Conservation (phyloP, 2,329 filamentous ascomycete species). For the Pseudopyrenochaeta lycopersici region DNA sequence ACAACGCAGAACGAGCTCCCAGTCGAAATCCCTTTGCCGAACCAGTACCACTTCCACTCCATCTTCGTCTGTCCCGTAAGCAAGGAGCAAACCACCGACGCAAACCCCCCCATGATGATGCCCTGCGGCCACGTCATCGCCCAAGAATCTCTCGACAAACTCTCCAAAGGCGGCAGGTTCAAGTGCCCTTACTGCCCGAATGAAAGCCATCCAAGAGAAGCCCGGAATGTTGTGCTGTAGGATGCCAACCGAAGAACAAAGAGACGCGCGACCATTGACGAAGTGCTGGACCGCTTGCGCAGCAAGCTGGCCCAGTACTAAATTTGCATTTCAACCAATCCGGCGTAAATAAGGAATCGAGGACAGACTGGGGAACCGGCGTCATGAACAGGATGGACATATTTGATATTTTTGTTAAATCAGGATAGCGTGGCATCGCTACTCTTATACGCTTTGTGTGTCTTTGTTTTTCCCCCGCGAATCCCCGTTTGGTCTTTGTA, state of each 20-base stretch:
- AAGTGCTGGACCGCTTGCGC: neutral
- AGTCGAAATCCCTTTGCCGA: slow-evolving; percentile 73
- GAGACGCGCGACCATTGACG: neutral
- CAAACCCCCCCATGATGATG: slow-evolving; percentile 96
- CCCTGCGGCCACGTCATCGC: slow-evolving; percentile 95
- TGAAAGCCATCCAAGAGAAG: slow-evolving; percentile 81
- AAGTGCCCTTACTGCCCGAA: slow-evolving; percentile 97
- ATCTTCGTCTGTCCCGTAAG: slow-evolving; percentile 98
- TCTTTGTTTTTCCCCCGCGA: too few species aligned
- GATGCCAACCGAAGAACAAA: neutral
- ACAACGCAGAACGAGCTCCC: slow-evolving; percentile 90
- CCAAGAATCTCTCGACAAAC: slow-evolving; percentile 78
- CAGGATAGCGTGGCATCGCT: too few species aligned
- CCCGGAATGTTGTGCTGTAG: slow-evolving; percentile 54
- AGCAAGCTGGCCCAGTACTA: neutral
- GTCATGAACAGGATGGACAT: too few species aligned
- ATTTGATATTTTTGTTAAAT: too few species aligned
- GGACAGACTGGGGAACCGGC: too few species aligned
- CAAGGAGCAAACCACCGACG: slow-evolving; percentile 93
- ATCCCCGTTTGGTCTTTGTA: too few species aligned
- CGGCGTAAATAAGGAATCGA: too few species aligned
- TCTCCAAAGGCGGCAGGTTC: slow-evolving; percentile 82
- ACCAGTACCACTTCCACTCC: slow-evolving; percentile 80
- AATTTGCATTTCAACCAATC: neutral
- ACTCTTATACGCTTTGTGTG: too few species aligned